These are phyloP conservation scores for Apiospora hydei DNA, from an alignment of 2,329 filamentous ascomycete genomes.

Conservation along the genomic window DNA sequence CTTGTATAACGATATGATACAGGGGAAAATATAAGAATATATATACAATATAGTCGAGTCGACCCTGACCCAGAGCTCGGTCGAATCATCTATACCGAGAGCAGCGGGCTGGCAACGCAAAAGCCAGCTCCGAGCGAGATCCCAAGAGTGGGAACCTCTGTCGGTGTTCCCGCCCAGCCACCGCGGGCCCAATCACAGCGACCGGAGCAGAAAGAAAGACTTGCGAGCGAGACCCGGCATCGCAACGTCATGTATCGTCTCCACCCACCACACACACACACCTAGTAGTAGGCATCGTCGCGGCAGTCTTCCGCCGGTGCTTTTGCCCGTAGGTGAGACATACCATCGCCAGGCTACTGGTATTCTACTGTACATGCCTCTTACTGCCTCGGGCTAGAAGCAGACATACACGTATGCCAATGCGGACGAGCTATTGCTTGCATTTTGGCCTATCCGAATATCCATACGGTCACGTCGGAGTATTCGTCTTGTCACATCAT, in stretches of 20 bases:
- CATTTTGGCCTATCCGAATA: neutral
- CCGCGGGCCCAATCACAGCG: neutral
- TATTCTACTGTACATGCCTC: neutral
- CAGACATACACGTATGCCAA: neutral
- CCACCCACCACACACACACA: conserved; percentile 9
- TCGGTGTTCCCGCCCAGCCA: conserved; percentile 1
- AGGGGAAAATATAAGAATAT: no score
- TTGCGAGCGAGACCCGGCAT: conserved; percentile 12
- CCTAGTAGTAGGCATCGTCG: conserved; percentile 12
- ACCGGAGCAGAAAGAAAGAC: conserved; percentile 4
- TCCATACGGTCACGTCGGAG: neutral
- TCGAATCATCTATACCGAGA: neutral
- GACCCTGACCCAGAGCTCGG: neutral
- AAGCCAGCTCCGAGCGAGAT: neutral
- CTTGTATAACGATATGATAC: no score
- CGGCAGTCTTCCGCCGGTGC: conserved; percentile 11
- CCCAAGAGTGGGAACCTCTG: neutral
- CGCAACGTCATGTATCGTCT: conserved; percentile 17
- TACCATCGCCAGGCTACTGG: neutral
- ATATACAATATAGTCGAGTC: no score
- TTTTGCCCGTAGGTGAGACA: conserved; percentile 15
- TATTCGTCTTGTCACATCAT: conserved; percentile 11
- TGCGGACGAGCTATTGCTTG: neutral
- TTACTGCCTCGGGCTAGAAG: neutral
- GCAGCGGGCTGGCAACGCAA: neutral